Base-by-base conservation (phyloP, 164 flowering plant genomes). In the Magnolia sinica region DNA sequence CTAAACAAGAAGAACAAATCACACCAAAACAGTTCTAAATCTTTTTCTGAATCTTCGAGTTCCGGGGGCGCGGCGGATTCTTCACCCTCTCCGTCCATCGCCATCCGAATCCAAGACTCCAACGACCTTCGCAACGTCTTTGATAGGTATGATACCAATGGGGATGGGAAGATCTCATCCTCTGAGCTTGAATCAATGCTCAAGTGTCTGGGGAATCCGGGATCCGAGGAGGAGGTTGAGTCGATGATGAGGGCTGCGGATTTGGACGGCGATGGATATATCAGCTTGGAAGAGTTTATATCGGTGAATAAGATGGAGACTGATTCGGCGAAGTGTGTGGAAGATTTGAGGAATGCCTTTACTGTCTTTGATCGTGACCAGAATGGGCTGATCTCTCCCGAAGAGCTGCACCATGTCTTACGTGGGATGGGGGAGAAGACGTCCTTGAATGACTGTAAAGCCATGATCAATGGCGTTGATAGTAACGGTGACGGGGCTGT, bases 231-330 rank as follows among this genome's bases (percentile, higher is more conserved):
- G 50, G 80, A 78, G 73, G 80, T 61, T 1, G 73, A 68, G 24
- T 37, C 64, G 24, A 78, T 78, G 77, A 78, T 78, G 80, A 29
- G 13, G 61, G 80, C n/a, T 37, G 80, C 80, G 13, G 77, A 78
- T n/a, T 11, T 59, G 31, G 80, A 78, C 66, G 76, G 80, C 37
- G 77, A 78, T 58, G 73, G 80, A 0, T 74, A 50, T 73, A 68
- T 78, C 58, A 73, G 73, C 22, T 23, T 78, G 64, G 80, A 78
- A 8, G 80, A 78, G 73, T 78, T 78, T 52, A 8, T 70, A 27
- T 18, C 55, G 13, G 66, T 78, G n/a, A 78, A 78, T 27, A 78
- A 2, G 61, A 51, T 49, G 18, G 80, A 68, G 69, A 45, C 61
- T 18, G 76, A 78, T 50, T 68, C 76, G 13, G 23, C 65, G 11